These are phyloP conservation scores for Lepiota brunneoincarnata DNA, from an alignment of 768 basidiomycete species.

Conservation along the genomic window DNA sequence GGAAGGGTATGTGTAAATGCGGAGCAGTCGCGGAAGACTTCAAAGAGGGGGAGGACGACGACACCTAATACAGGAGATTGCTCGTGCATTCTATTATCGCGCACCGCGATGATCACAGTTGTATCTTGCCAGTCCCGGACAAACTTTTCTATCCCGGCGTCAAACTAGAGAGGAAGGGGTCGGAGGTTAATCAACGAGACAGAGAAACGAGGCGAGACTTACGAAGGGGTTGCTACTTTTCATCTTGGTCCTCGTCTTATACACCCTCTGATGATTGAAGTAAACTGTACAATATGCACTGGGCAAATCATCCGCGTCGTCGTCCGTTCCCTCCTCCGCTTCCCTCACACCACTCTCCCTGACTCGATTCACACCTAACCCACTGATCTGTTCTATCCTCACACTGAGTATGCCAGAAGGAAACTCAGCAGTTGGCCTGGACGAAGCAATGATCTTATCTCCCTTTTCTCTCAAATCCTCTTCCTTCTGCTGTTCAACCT, in stretches of 20 bases:
- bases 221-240: conserved; percentile 44
- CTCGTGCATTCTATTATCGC: conserved; percentile 57
- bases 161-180: conserved; percentile 33
- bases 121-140: conserved; percentile 60
- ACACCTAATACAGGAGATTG: conserved; percentile 70
- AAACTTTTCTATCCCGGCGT: conserved; percentile 69
- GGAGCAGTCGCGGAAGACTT: conserved; percentile 48
- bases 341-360: conserved; percentile 53
- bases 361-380: conserved; percentile 56
- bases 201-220: conserved; percentile 15
- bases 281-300: conserved; percentile 56
- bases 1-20: conserved; percentile 59
- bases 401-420: conserved; percentile 66
- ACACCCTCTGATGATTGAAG: conserved; percentile 41
- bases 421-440: conserved; percentile 58
- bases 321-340: conserved; percentile 53
- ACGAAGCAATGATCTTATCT: conserved; percentile 39
- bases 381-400: conserved; percentile 62
- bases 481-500: conserved; percentile 35
- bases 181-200: background rate
- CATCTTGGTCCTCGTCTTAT: conserved; percentile 45
- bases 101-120: conserved; percentile 62
- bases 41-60: conserved; percentile 48
- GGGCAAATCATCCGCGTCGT: conserved; percentile 59
- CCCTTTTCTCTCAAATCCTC: conserved; percentile 33